Percentiles rank a stretch among this genome's conserved stretches.
Conservation (phyloP, 192 early-diverging fungal species). For the Umbelopsis vinacea region DNA sequence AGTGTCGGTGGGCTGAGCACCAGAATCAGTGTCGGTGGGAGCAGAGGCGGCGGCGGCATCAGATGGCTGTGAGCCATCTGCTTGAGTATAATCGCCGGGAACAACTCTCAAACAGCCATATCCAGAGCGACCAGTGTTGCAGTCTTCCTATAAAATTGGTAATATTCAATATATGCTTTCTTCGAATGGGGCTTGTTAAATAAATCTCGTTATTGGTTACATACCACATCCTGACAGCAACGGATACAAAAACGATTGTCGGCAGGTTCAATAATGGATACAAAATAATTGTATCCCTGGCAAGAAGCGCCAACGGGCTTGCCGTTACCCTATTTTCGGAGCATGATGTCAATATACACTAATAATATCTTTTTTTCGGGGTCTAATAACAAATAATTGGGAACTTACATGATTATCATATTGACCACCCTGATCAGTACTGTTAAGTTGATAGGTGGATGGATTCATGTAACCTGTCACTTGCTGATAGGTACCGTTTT, state of each 20-base stretch:
- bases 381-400: neutral
- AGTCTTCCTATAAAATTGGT: conserved; percentile 27
- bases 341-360: neutral
- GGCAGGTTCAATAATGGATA: conserved; percentile 50
- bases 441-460: conserved; percentile 34
- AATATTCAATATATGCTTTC: conserved; percentile 26
- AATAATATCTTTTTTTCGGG: neutral
- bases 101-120: conserved; percentile 39
- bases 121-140: conserved; percentile 33
- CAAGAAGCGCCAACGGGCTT: conserved; percentile 43
- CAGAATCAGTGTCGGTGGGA: neutral
- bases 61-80: conserved; percentile 32
- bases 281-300: conserved; percentile 47
- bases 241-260: conserved; percentile 50
- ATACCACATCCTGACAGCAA: conserved; percentile 37
- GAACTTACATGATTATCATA: conserved; percentile 31
- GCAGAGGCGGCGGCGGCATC: conserved; percentile 23
- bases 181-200: conserved; percentile 29
- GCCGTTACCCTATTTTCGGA: conserved; percentile 9
- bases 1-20: neutral
- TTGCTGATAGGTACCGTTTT: conserved; percentile 28
- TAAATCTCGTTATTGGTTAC: conserved; percentile 25
- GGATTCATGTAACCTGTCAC: conserved; percentile 44
- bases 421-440: conserved; percentile 41
- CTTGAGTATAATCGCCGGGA: conserved; percentile 39